Conservation (phyloP, 2,329 filamentous ascomycete genomes). For the Pseudocercospora fuligena region DNA sequence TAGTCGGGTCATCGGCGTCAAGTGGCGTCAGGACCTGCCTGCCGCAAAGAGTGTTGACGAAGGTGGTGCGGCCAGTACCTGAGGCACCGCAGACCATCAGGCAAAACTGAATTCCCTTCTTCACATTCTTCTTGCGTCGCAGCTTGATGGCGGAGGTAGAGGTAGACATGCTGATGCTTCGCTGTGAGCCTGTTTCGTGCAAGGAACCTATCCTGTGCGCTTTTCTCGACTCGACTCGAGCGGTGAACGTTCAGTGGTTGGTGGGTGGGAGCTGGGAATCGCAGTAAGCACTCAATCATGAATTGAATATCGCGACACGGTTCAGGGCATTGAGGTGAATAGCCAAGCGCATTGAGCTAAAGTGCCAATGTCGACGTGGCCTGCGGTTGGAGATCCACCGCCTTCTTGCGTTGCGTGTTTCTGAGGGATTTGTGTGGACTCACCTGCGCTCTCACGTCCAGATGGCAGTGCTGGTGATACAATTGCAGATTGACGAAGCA, state of each 20-base stretch:
- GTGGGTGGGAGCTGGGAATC: not conserved
- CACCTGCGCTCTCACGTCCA: slow-evolving; percentile 18
- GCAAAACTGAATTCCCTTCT: slow-evolving; percentile 99
- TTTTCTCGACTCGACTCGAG: slow-evolving; percentile 21
- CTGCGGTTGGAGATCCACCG: not conserved
- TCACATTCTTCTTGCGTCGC: slow-evolving; percentile 99
- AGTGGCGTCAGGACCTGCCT: slow-evolving; percentile 89
- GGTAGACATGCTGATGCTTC: slow-evolving; percentile 39
- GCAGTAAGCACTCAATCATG: slow-evolving; percentile 4
- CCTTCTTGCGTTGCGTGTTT: slow-evolving; percentile 8
- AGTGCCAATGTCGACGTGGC: slow-evolving; percentile 16
- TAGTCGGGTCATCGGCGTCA: slow-evolving; percentile 86
- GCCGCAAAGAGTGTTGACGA: slow-evolving; percentile 98
- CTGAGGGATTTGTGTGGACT: not conserved
- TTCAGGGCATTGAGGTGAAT: not conserved
- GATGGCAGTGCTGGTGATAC: not conserved
- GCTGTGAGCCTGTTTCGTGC: slow-evolving; percentile 25
- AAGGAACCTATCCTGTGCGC: slow-evolving; percentile 33
- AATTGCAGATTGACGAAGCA: not conserved
- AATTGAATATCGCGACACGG: not conserved
- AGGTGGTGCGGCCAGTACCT: slow-evolving; percentile 96
- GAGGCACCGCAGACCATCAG: slow-evolving; percentile 99
- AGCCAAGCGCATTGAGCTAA: slow-evolving; percentile 1
- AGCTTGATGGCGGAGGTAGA: slow-evolving; percentile 72
- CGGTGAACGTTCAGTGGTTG: not conserved